Conservation (phyloP, 805 yeast genomes). For the Kockiozyma suomiensis region DNA sequence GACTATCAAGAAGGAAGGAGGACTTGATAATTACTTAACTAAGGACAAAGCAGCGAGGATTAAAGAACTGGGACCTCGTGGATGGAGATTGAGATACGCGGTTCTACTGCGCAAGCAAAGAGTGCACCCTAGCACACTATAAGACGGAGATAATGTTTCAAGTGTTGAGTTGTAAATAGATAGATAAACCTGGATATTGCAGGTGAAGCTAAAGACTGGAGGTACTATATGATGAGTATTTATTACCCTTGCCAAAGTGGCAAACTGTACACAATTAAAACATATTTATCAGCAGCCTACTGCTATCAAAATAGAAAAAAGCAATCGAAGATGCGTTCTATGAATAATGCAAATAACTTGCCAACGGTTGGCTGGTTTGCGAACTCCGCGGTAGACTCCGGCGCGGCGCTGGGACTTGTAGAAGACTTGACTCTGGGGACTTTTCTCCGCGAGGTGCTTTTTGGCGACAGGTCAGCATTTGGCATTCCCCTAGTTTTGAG, state of each 20-base stretch:
- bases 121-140: constrained; percentile 3
- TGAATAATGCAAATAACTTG: background rate
- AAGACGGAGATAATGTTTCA: background rate
- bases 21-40: constrained; percentile 82
- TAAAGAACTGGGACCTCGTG: constrained; percentile 88
- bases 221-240: too few species aligned
- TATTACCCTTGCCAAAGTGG: too few species aligned
- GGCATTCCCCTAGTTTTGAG: too few species aligned
- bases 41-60: constrained; percentile 88
- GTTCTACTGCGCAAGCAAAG: constrained; percentile 49
- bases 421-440: background rate
- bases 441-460: background rate
- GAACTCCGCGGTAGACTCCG: constrained; percentile 4
- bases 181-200: too few species aligned
- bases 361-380: background rate
- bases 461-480: background rate
- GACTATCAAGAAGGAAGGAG: constrained; percentile 92
- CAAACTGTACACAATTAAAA: too few species aligned
- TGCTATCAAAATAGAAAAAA: too few species aligned
- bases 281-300: too few species aligned
- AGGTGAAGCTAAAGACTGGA: too few species aligned
- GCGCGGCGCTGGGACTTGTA: constrained; percentile 1
- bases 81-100: constrained; percentile 85
- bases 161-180: background rate
- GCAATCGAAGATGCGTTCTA: too few species aligned